Conservation (phyloP, 768 basidiomycete genomes). For the Epithele typhae region DNA sequence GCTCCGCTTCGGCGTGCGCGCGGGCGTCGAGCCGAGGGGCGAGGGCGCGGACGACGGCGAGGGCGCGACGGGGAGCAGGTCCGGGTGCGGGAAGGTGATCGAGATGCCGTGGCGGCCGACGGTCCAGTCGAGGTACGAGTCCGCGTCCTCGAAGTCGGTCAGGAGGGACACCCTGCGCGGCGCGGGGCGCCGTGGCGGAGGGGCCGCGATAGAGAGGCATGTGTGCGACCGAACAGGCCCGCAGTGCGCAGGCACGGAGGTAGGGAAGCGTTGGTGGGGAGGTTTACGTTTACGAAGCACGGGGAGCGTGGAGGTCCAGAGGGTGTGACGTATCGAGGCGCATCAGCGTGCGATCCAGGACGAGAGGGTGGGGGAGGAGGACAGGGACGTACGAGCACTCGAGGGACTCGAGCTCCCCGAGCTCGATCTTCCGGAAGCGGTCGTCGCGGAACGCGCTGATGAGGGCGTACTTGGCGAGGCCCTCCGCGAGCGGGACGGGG, state of each 20-base stretch:
- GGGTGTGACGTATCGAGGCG: too few relatives aligned
- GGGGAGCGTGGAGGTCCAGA: too few relatives aligned
- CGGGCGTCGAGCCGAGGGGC: conserved; percentile 60
- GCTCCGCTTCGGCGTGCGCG: conserved; percentile 41
- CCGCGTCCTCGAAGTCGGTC: conserved; percentile 85
- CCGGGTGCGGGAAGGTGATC: conserved; percentile 82
- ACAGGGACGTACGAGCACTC: conserved; percentile 74
- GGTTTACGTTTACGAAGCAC: too few relatives aligned
- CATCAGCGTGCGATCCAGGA: too few relatives aligned
- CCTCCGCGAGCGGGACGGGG: conserved; percentile 65
- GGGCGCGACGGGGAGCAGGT: conserved; percentile 40
- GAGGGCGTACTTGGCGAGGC: conserved; percentile 86
- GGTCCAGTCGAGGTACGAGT: conserved; percentile 89
- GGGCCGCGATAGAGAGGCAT: too few relatives aligned
- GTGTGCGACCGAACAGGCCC: too few relatives aligned
- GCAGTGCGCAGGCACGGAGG: too few relatives aligned
- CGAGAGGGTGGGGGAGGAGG: neutral
- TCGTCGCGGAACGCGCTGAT: conserved; percentile 87
- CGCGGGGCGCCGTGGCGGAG: neutral
- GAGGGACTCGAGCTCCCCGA: conserved; percentile 70
- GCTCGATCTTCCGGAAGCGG: conserved; percentile 78
- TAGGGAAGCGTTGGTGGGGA: too few relatives aligned
- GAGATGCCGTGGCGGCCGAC: conserved; percentile 90
- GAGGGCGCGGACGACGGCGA: conserved; percentile 65
- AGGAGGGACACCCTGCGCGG: conserved; percentile 77